phyloP scores from a whole-genome alignment of 345 rosid species.

The Eutrema heterophyllum region DNA sequence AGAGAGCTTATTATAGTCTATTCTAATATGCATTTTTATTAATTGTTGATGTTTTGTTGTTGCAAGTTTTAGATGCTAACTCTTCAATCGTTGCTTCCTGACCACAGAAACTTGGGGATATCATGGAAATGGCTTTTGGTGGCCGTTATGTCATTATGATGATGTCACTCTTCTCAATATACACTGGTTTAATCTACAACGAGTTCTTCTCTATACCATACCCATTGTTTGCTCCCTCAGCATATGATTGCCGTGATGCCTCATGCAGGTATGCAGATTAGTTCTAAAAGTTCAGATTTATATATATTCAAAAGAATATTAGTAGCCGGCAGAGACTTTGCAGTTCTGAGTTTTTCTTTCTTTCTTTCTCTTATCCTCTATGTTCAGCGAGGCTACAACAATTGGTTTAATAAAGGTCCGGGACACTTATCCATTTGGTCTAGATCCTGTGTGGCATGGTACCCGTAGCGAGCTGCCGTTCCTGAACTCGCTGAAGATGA shows the following conservation, averaged over 20 bases:
- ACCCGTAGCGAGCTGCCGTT: conserved; percentile 87
- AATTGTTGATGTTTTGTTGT: not conserved
- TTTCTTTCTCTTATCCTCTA: not conserved
- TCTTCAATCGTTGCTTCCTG: conserved; percentile 9
- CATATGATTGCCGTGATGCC: conserved; percentile 95
- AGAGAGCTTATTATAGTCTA: not conserved
- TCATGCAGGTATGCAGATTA: conserved; percentile 64
- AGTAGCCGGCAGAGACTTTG: not conserved
- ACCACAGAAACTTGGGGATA: conserved; percentile 87
- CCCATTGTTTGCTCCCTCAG: conserved; percentile 77
- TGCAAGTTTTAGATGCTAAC: conserved; percentile 15
- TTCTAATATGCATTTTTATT: not conserved
- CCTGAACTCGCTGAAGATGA: conserved; percentile 96
- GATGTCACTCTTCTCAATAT: conserved; percentile 95
- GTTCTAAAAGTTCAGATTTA: conserved; percentile 1
- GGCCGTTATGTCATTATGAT: conserved; percentile 92
- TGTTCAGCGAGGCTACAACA: conserved; percentile 19
- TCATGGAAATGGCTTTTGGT: conserved; percentile 94
- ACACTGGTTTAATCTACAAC: conserved; percentile 89
- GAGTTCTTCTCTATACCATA: conserved; percentile 97
- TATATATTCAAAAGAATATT: not conserved
- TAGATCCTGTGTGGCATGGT: conserved; percentile 97
- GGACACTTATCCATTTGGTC: conserved; percentile 87
- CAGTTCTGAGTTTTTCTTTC: not conserved
- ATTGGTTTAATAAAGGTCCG: conserved; percentile 75